A percentile compares a stretch with the other conserved stretches of the same genome.
Conservation (phyloP, 345 rosid species). For the Populus pruinosa region DNA sequence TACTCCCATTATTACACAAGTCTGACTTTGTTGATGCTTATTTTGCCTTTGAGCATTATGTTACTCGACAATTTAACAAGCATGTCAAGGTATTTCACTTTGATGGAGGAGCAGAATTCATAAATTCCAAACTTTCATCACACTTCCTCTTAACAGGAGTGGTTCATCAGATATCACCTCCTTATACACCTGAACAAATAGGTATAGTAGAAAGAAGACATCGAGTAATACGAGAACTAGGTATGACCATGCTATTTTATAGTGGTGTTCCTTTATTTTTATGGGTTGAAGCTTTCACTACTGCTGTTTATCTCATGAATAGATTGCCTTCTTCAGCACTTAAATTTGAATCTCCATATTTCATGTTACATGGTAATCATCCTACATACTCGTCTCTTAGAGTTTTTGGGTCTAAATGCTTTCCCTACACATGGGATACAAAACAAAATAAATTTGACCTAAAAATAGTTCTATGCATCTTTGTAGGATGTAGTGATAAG, state of each 20-base stretch:
- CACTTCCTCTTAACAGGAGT: not conserved
- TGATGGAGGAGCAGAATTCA: not conserved
- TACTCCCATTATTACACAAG: not conserved
- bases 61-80: not conserved
- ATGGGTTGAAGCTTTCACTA: not conserved
- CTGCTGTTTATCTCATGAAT: not conserved
- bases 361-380: not conserved
- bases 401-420: not conserved
- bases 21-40: not conserved
- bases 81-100: not conserved
- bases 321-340: not conserved
- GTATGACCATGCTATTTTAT: slow-evolving; percentile 1
- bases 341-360: not conserved
- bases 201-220: not conserved
- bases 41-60: not conserved
- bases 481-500: not conserved
- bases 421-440: not conserved
- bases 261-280: not conserved
- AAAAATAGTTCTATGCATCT: no score
- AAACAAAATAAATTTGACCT: no score
- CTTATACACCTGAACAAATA: not conserved
- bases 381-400: not conserved
- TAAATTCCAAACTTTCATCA: not conserved
- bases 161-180: not conserved
- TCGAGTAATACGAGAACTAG: not conserved